phyloP scores from a whole-genome alignment of 495 filamentous ascomycete genomes.

The Podospora tetraspora region DNA sequence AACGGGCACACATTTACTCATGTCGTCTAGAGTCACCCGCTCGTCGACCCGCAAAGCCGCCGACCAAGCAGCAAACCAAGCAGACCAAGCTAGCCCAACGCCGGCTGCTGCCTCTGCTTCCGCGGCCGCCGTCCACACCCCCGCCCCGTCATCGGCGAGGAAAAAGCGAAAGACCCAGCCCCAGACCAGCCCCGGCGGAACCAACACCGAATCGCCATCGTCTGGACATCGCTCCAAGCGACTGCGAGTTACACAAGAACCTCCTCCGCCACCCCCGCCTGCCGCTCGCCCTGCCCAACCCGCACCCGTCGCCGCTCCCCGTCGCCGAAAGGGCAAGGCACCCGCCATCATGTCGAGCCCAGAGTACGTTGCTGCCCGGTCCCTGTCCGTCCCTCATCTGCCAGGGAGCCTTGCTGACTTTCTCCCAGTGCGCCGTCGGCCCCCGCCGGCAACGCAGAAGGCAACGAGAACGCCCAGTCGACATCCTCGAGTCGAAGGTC shows the following conservation, averaged over 20 bases:
- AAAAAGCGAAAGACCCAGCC: slow-evolving; percentile 39
- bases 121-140: slow-evolving; percentile 36
- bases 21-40: slow-evolving; percentile 79
- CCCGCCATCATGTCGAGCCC: slow-evolving; percentile 75
- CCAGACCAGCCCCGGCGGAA: slow-evolving; percentile 29
- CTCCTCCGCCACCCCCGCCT: slow-evolving; percentile 20
- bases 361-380: slow-evolving; percentile 49
- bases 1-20: slow-evolving; percentile 50
- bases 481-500: slow-evolving; percentile 62
- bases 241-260: slow-evolving; percentile 37
- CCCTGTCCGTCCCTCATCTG: not conserved
- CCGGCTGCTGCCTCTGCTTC: slow-evolving; percentile 30
- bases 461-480: slow-evolving; percentile 34
- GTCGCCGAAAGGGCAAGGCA: slow-evolving; percentile 59
- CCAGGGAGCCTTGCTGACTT: slow-evolving; percentile 13
- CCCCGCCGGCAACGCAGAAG: slow-evolving; percentile 24
- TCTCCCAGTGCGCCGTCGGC: slow-evolving; percentile 31
- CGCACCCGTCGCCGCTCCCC: slow-evolving; percentile 39
- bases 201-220: slow-evolving; percentile 26
- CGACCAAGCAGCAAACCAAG: slow-evolving; percentile 56
- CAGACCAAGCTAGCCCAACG: slow-evolving; percentile 46
- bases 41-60: slow-evolving; percentile 74
- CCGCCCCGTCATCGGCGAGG: slow-evolving; percentile 19
- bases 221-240: slow-evolving; percentile 52
- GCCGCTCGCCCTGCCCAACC: slow-evolving; percentile 18